Evolutionary conservation across 179 eudicot genomes (phyloP), one percentile per base, ranked within the genome.

Genomic region (Nepenthes alata): DNA sequence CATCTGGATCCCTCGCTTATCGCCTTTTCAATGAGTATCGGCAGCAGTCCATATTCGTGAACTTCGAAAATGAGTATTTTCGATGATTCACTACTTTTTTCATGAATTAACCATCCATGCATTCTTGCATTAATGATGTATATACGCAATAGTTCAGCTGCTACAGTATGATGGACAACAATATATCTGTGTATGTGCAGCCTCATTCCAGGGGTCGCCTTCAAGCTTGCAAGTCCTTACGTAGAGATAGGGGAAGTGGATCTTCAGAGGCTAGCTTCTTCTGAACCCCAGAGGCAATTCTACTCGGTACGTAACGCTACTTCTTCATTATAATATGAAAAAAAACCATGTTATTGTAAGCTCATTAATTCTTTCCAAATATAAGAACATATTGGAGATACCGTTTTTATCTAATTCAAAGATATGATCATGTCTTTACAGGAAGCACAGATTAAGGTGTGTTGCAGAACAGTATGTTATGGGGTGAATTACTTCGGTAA

Each of bases 361-460:
- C 8, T 47, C 1, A 11, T 47, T 6, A 6, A 8, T 6, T 47
- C 2, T 47, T 47, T 47, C 50, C 11, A 6, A 25, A 25, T 25
- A 25, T 25, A 25, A 25, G 25, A 25, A 25, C 25, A 25, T 25
- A 1, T 25, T 25, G 25, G 25, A 25, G 25, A 25, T 25, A 1
- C 25, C 25, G 25, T 25, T 25, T 1, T 25, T 25, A 25, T 25
- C 25, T 25, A 25, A 25, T 25, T 25, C 25, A 25, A 25, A 25
- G 0, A 25, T 25, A 25, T 25, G 25, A 25, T 25, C 25, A 25
- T 25, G 25, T 25, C 11, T 4, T 13, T 54, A 61, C 86, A 91
- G 97, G 96, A 79, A 78, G 91, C 95, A 54, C 74, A 83, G 60
- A 84, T 88, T 57, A 85, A 88, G 97, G 97, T 90, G 38, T 6